Conservation (phyloP, 2,329 filamentous ascomycete species). For the Echinosphaeria canescens region DNA sequence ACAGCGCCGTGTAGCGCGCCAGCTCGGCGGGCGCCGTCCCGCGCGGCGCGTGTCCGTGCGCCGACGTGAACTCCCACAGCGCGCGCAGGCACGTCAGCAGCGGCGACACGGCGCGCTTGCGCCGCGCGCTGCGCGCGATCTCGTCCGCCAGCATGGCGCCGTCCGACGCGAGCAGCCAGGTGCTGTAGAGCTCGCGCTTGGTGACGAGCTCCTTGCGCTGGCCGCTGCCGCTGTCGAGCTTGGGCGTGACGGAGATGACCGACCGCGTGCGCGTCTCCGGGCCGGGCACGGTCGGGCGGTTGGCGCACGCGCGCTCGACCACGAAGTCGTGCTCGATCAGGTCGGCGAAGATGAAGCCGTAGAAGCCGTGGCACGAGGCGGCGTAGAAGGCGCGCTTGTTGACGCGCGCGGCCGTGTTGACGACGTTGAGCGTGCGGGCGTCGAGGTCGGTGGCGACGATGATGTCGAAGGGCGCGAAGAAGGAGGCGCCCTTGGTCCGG, state of each 20-base stretch:
- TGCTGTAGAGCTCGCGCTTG: constrained; percentile 80
- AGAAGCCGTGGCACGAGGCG: constrained; percentile 69
- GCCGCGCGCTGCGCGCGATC: constrained; percentile 44
- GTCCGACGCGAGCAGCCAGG: constrained; percentile 65
- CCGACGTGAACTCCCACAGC: constrained; percentile 66
- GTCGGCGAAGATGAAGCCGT: constrained; percentile 89
- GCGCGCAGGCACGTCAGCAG: constrained; percentile 72
- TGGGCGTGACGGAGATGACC: constrained; percentile 49
- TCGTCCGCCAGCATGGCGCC: constrained; percentile 50
- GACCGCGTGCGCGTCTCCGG: constrained; percentile 60
- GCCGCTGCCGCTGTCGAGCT: constrained; percentile 33
- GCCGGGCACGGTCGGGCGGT: constrained; percentile 36
- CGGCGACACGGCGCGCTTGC: constrained; percentile 58
- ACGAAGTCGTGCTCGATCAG: constrained; percentile 79
- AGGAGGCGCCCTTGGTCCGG: constrained; percentile 44
- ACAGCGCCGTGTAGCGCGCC: constrained; percentile 53
- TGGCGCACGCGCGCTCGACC: constrained; percentile 67
- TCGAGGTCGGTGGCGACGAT: constrained; percentile 80
- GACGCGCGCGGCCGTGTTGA: constrained; percentile 74
- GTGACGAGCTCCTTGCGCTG: constrained; percentile 48
- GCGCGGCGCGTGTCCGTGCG: constrained; percentile 29
- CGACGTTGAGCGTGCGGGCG: constrained; percentile 47
- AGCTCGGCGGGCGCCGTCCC: constrained; percentile 40
- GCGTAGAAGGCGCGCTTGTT: constrained; percentile 73
- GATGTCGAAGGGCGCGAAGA: constrained; percentile 62